Evolutionary conservation across 176 grass and related monocot species (phyloP).

Genomic region (Bromus sterilis): DNA sequence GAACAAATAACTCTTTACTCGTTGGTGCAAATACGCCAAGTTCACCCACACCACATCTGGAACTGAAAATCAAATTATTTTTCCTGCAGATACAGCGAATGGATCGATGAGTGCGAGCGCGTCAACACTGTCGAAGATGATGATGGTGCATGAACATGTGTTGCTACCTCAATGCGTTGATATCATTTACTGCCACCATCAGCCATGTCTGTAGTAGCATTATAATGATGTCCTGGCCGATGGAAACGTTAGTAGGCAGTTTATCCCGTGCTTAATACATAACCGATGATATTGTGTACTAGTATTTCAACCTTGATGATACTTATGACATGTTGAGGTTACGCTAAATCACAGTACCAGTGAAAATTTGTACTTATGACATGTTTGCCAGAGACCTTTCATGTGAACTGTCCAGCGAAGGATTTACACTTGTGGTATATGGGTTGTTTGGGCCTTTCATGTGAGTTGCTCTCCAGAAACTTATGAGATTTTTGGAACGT

Average conservation of each 20-base stretch:
- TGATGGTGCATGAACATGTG: slow-evolving; percentile 26
- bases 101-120: slow-evolving; percentile 71
- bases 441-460: neutral
- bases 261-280: neutral
- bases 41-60: neutral
- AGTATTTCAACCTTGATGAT: neutral
- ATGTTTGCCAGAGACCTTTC: too few relatives aligned
- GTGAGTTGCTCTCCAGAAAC: neutral
- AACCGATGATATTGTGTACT: neutral
- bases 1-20: neutral
- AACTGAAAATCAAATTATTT: neutral
- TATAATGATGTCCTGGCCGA: neutral
- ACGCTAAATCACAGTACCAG: neutral
- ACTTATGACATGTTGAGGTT: neutral
- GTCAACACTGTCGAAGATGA: slow-evolving; percentile 73
- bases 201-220: slow-evolving; percentile 12
- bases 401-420: too few relatives aligned
- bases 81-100: slow-evolving; percentile 62
- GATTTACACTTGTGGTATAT: neutral
- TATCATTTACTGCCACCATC: slow-evolving; percentile 5
- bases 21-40: neutral
- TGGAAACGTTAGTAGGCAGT: slow-evolving; percentile 1
- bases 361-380: neutral
- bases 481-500: too few relatives aligned
- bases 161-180: neutral